Evolutionary conservation across 345 rosid genomes (phyloP).

Genomic region (Ceriops tagal): DNA sequence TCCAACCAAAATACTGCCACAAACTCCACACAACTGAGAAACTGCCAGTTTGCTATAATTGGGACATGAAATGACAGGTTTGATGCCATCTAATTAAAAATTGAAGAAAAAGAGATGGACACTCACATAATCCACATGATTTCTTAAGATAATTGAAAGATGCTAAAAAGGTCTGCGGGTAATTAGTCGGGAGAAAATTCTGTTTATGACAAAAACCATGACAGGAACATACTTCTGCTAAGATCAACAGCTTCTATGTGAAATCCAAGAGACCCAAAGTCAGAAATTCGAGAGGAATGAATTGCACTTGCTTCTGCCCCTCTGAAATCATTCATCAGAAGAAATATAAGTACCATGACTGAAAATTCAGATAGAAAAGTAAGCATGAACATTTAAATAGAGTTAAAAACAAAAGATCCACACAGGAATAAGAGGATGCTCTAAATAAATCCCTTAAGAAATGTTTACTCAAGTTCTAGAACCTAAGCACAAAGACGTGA

Average conservation of each 20-base stretch:
- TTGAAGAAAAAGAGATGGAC: neutral
- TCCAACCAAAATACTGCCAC: no score
- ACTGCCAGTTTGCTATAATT: neutral
- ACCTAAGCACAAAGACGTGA: no score
- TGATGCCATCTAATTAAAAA: neutral
- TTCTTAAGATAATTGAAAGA: neutral
- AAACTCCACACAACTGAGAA: neutral
- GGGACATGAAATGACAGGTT: neutral
- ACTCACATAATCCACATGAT: neutral
- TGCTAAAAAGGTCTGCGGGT: no score
- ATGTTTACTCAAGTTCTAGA: no score
- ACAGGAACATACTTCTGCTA: slow-evolving; percentile 40
- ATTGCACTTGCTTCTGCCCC: slow-evolving; percentile 37
- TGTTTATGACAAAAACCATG: neutral
- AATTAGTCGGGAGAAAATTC: neutral
- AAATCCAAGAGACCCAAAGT: slow-evolving; percentile 47
- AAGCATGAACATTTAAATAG: neutral
- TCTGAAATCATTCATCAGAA: slow-evolving; percentile 33
- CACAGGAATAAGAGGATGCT: no score
- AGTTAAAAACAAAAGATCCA: neutral
- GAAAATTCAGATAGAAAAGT: slow-evolving; percentile 6
- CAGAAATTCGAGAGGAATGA: slow-evolving; percentile 43
- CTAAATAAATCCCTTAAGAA: no score
- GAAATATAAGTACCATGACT: slow-evolving; percentile 16
- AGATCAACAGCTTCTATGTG: slow-evolving; percentile 54